A percentile compares a stretch with the other conserved stretches of the same genome.
These are phyloP conservation scores for Aspergillus pseudoviridinutans DNA, from an alignment of 2,329 filamentous ascomycete species.

Conservation along the genomic window DNA sequence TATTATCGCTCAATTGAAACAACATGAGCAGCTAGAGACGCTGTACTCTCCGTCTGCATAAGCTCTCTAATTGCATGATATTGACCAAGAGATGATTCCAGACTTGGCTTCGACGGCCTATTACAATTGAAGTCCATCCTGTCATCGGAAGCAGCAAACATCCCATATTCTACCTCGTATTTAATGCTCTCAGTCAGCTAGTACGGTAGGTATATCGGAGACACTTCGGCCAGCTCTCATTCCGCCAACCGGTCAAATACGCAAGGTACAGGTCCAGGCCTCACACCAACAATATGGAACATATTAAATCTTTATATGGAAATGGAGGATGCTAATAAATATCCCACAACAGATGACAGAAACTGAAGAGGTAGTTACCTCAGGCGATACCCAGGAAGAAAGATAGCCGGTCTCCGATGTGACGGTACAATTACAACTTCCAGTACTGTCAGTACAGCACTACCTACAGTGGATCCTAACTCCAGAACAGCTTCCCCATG, in stretches of 20 bases:
- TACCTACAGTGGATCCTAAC: slow-evolving; percentile 7
- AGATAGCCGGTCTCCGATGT: slow-evolving; percentile 2
- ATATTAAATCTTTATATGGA: background rate
- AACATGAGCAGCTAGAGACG: background rate
- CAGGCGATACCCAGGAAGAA: background rate
- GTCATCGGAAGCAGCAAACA: no score
- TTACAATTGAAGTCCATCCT: no score
- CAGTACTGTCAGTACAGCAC: no score
- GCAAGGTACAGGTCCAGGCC: background rate
- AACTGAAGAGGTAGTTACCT: background rate
- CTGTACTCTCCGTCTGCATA: background rate
- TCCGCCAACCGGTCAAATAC: no score
- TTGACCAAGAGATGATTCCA: background rate
- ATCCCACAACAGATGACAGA: background rate
- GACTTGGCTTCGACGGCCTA: no score
- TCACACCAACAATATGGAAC: background rate
- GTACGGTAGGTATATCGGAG: background rate
- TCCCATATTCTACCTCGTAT: background rate
- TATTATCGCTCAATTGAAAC: background rate
- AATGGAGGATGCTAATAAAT: background rate
- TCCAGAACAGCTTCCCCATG: background rate
- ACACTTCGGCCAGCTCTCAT: background rate
- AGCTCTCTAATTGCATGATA: background rate
- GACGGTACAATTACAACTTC: slow-evolving; percentile 5
- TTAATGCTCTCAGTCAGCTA: background rate